Base-by-base conservation (phyloP, 352 stramenopile genomes). In the Pythium insidiosum region DNA sequence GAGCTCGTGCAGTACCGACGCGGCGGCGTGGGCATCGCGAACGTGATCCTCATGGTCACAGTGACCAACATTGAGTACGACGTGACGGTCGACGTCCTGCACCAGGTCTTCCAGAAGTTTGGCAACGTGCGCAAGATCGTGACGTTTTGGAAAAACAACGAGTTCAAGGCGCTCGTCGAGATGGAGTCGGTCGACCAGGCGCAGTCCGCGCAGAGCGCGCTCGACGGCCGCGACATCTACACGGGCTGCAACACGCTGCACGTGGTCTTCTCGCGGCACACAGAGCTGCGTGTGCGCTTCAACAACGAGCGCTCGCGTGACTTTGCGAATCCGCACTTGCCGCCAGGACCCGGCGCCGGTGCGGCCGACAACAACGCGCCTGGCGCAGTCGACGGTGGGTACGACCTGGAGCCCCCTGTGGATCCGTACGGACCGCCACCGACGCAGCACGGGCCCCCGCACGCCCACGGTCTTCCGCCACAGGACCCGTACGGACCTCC, bases 81-180 rank as follows among this genome's bases (percentile, higher is more conserved):
- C 35, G 73, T 91, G 29, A 88, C 77, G 0, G 75, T 82, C 12
- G 79, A 88, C 26, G 75, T 88, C 22, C 57, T 91, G 16, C 75
- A 91, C 46, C 75, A 91, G 60, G 73, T 68, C 21, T 91, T 91
- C 36, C 71, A 85, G 30, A 88, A 88, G 61, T 91, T 88, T 62
- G 79, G 79, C 43, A 86, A 80, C 16, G 79, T 91, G 2, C 40
- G 86, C 20, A 91, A 91, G 49, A 72, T 91, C 28, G 74, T 88
- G 43, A 84, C 73, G 16, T 91, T 88, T 49, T 85, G 66, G 70
- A 87, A 88, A 48, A 74, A 86, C 47, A 68, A 81, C 23, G 79
- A 88, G 49, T 88, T 88, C 53, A 88, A 88, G 47, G 45, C 79
- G 31, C 72, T 91, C 9, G 69, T 91, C 6, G 68, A 91, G 51